Conservation (phyloP, 2,329 filamentous ascomycete genomes). For the Moelleriella libera region DNA sequence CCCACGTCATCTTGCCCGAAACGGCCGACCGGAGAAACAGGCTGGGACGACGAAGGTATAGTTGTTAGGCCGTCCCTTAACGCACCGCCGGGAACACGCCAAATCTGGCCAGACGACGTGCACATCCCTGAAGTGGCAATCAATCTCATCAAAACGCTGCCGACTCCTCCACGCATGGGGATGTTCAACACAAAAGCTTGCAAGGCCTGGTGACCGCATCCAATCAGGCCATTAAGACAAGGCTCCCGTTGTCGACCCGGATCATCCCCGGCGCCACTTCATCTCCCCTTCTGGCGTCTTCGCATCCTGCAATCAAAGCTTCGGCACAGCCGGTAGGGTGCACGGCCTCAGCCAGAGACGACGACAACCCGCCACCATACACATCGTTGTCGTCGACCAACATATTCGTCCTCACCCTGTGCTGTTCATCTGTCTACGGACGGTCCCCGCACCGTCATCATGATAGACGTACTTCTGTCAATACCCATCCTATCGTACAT, state of each 20-base stretch:
- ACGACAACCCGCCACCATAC: conserved; percentile 23
- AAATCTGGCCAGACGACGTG: too few species aligned
- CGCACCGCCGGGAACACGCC: too few species aligned
- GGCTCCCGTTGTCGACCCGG: too few species aligned
- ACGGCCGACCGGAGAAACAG: neutral
- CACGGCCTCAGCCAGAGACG: neutral
- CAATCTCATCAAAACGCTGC: too few species aligned
- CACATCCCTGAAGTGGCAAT: too few species aligned
- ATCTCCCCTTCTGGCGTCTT: neutral
- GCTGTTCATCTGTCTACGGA: neutral
- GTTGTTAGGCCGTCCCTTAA: too few species aligned
- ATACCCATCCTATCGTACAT: conserved; percentile 60
- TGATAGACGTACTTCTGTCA: conserved; percentile 55
- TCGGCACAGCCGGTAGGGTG: neutral
- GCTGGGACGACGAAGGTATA: too few species aligned
- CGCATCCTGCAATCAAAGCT: neutral
- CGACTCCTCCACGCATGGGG: too few species aligned
- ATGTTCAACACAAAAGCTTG: too few species aligned
- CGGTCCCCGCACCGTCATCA: conserved; percentile 2
- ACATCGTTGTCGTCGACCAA: conserved; percentile 6
- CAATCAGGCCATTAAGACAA: too few species aligned
- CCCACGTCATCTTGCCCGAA: neutral
- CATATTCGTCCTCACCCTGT: neutral
- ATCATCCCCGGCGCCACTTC: neutral
- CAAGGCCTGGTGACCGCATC: too few species aligned